Base-by-base conservation (phyloP, 2,329 filamentous ascomycete genomes). In the Plectosphaerella sp. region DNA sequence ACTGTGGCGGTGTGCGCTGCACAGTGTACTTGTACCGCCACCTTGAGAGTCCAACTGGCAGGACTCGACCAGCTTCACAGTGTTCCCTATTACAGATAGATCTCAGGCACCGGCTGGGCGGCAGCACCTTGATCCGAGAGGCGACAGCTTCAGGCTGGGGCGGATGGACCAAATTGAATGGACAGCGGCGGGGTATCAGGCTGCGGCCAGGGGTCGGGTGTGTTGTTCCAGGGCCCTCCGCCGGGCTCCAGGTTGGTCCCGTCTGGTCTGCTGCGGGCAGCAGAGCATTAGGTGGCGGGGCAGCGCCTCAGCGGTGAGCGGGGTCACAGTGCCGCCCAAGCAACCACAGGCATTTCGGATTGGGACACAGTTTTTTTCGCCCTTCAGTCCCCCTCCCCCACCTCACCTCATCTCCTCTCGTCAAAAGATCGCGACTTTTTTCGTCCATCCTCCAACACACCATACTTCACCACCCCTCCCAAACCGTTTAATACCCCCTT, bases 371-470 rank as follows among this genome's bases (percentile, higher is more conserved):
- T 18, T 43, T 43, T 43, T 43, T 43, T 43, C 41, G 18, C 16
- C 37, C 14, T 41, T n/a, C 14, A 8, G 16, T 41, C 37, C 37
- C 37, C 16, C 37, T 65, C 67, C 70, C 69, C 68, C 69, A 71
- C 69, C 67, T 68, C 52, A 55, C 56, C 54, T 51, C 56, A 56
- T 54, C 54, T 55, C 51, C 49, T 54, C 54, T 53, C 54, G 43
- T 57, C 16, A 16, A 43, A 43, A 10, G n/a, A 43, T 43, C 41
- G 41, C 41, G 41, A 43, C 42, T 48, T 49, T 66, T 64, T 62
- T 60, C 61, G 55, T 59, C 22, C 51, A 56, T 52, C 60, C 50
- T 59, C 28, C 56, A 59, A 53, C 51, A 53, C 63, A 57, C 60
- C 53, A 64, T 59, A 61, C 53, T 56, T 55, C 54, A 49, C 50